Evolutionary conservation across 768 basidiomycete genomes (phyloP), one percentile per base, ranked within the genome.

Genomic region (Myochromella boudieri): DNA sequence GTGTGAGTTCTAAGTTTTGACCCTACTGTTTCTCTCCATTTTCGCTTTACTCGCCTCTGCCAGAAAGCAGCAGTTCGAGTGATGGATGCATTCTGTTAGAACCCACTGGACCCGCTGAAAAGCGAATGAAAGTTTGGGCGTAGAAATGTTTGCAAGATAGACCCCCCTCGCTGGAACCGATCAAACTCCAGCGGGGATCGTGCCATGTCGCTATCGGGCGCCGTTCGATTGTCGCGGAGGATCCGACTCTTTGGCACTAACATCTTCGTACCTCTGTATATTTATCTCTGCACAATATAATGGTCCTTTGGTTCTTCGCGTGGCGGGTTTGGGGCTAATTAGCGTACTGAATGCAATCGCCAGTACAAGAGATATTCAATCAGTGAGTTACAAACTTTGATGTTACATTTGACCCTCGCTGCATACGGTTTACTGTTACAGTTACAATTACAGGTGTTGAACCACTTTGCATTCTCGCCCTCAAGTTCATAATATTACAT

Each of bases 61-160:
- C n/a, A 8, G 29, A 31, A 31, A 8, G 44, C 42, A 50, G n/a
- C 17, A n/a, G n/a, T 52, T 28, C 27, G 36, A 22, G 37, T 44
- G 42, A 34, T 31, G 55, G 42, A 44, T 72, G 87, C 89, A 91
- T 71, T 84, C 83, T 80, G 84, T 84, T 91, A 91, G 89, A 91
- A 89, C 89, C 88, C 86, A 75, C 87, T 80, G 85, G 85, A 89
- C 63, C 55, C 68, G 68, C 77, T 70, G 60, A 61, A 67, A 68
- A 74, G 75, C 70, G 68, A 66, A 84, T 84, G 87, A 90, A 87
- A 51, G 76, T 86, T 69, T 76, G 87, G 87, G 89, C 81, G 89
- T 92, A 87, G 89, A 92, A 85, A 88, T 72, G 87, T 87, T 78
- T 92, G 89, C 89, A 82, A 92, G 68, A 92, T 67, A 58, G 76